Base-by-base conservation (phyloP, 31 red algal species). In the Odonthalia washingtoniensis region DNA sequence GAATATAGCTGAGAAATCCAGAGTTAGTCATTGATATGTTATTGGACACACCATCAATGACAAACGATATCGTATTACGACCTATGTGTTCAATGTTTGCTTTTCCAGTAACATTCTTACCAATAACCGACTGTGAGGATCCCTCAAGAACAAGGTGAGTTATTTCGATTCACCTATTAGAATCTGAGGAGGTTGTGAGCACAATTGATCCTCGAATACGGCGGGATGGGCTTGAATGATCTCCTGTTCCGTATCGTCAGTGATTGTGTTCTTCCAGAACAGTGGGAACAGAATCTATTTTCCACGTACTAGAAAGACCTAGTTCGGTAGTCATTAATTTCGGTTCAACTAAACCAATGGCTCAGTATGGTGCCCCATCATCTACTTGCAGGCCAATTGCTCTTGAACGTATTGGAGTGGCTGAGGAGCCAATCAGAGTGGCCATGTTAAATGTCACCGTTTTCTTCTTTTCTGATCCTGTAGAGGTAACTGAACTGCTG, bases 351-450 rank as follows among this genome's bases (percentile, higher is more conserved):
- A 72, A 1, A 38, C 88, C 88, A 3, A 91, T 78, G 14, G 66
- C 80, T 49, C 72, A 78, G 42, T 91, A 91, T 27, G 79, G 77
- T 35, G 78, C 78, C 3, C 31, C 80, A 65, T 91, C 38, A 52
- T 84, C 88, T 5, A 91, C 24, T 12, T 84, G 42, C 14, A 79
- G 70, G 4, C 70, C 88, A 46, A 78, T 5, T 61, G 12, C 24
- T 1, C 12, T 35, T 35, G 18, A 41, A 21, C 24, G 33, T 18
- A 24, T 74, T 14, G 1, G 24, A 30, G 12, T 45, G 34, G 5
- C 39, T 30, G 62, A 16, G 49, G 49, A 57, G 49, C 49, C 21
- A 57, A 57, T 9, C 30, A 77, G 32, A 4, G 37, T 37, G 21
- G 41, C 77, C 69, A 89, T 89, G 17, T 82, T 46, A 44, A 82